phyloP scores from a whole-genome alignment of 441 rosid genomes.

The Gossypium gossypioides region DNA sequence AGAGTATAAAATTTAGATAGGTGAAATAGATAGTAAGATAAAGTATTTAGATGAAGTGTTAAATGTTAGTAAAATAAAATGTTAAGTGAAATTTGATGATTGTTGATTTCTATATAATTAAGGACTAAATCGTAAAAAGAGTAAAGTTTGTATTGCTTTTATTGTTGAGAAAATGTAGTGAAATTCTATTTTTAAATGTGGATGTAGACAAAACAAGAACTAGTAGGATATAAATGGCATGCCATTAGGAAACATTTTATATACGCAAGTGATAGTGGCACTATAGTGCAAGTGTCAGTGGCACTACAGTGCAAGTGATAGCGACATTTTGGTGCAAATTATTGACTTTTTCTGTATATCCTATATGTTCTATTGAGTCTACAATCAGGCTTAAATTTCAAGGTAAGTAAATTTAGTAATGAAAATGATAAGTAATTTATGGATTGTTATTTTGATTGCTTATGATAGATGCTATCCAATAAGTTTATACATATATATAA shows the following conservation, averaged over 20 bases:
- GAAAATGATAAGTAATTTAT: background rate
- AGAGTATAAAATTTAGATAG: background rate
- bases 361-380: background rate
- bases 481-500: background rate
- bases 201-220: background rate
- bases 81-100: background rate
- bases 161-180: background rate
- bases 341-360: background rate
- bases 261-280: background rate
- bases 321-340: background rate
- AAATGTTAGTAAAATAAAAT: background rate
- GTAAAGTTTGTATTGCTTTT: background rate
- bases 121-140: background rate
- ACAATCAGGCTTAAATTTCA: background rate
- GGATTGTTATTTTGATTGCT: background rate
- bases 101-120: background rate
- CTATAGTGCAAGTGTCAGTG: background rate
- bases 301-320: background rate
- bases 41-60: background rate
- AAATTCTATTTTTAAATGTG: background rate
- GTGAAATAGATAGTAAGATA: background rate
- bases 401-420: background rate
- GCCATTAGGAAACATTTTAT: background rate
- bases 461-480: background rate
- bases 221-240: background rate